Evolutionary conservation across 139 green algal species (phyloP).

Genomic region (Coelastrella sp.): DNA sequence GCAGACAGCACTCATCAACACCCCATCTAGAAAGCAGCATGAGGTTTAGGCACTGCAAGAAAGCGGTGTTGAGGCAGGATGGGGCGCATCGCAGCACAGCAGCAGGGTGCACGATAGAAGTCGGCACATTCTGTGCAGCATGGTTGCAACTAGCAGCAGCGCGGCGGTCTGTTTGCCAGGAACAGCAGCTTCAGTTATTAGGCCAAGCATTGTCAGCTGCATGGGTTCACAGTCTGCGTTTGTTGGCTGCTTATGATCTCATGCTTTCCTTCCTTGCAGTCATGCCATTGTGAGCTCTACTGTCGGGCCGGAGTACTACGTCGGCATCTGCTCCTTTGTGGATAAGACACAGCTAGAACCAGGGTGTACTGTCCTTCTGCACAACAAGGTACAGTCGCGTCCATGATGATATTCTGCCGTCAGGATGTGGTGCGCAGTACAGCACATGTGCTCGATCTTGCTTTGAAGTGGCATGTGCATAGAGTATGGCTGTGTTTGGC

Average conservation of each 20-base stretch:
- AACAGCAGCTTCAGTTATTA: not conserved
- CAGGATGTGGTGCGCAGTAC: too few species aligned
- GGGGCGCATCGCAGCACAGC: not conserved
- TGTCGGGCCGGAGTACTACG: constrained; percentile 99
- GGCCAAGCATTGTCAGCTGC: too few species aligned
- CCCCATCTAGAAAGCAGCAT: too few species aligned
- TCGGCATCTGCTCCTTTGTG: constrained; percentile 98
- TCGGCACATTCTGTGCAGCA: not conserved
- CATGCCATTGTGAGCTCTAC: constrained; percentile 96
- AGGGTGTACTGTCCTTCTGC: constrained; percentile 96
- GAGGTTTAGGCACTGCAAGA: too few species aligned
- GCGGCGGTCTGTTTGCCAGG: not conserved
- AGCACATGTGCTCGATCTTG: too few species aligned
- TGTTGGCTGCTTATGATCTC: too few species aligned
- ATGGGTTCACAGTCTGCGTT: too few species aligned
- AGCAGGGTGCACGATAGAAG: not conserved
- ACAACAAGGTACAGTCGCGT: constrained; percentile 90
- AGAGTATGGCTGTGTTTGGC: too few species aligned
- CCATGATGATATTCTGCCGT: too few species aligned
- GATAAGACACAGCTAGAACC: constrained; percentile 99
- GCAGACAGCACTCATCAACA: too few species aligned
- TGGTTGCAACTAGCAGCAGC: not conserved
- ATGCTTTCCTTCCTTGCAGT: constrained; percentile 51
- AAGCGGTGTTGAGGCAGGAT: too few species aligned
- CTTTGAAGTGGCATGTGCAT: too few species aligned